Base-by-base conservation (phyloP, 345 rosid species). In the Cardamine occulta region DNA sequence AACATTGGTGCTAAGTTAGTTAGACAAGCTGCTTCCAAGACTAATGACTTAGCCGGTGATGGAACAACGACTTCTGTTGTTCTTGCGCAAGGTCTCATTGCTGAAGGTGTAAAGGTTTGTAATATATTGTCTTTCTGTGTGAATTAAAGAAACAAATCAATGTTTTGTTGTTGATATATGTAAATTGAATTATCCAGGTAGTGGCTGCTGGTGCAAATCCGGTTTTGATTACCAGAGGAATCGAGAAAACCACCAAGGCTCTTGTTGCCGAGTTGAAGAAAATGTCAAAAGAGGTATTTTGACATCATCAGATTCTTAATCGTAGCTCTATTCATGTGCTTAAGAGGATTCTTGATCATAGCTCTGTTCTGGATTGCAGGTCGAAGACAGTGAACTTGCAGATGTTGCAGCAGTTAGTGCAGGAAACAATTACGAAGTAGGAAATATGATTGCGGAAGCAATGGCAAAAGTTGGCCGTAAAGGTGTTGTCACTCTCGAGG, bases 331-430 rank as follows among this genome's bases (percentile, higher is more conserved):
- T 26, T 49, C 52, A 34, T 48, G 0, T 24, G 40, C 19, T 28
- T 18, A 3, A 49, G 32, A 13, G 26, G 34, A 28, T 59, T 32
- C 40, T 29, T 56, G 39, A 56, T 56, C 13, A 4, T 15, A 29
- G 40, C 40, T 58, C 24, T 49, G 18, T 4, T 6, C 0, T 31
- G 31, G 6, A 17, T 63, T 82, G 56, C 75, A 91, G 96, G 96
- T 91, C 24, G 98, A 93, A 80, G 97, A 91, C 74, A 89, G 96
- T 83, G 98, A 93, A 59, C 90, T 93, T 42, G 93, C 97, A 29
- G 97, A 91, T 86, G 98, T 93, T 12, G 98, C 98, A 13, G 97
- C 97, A 6, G 98, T 93, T 61, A 93, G 97, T 80, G 97, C 98
- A 14, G 98, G 98, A 58, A 93, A 93, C 85, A 91, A 88, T 79